These are phyloP conservation scores for Pestalotiopsis sp. DNA, from an alignment of 2,329 filamentous ascomycete genomes.

Conservation along the genomic window DNA sequence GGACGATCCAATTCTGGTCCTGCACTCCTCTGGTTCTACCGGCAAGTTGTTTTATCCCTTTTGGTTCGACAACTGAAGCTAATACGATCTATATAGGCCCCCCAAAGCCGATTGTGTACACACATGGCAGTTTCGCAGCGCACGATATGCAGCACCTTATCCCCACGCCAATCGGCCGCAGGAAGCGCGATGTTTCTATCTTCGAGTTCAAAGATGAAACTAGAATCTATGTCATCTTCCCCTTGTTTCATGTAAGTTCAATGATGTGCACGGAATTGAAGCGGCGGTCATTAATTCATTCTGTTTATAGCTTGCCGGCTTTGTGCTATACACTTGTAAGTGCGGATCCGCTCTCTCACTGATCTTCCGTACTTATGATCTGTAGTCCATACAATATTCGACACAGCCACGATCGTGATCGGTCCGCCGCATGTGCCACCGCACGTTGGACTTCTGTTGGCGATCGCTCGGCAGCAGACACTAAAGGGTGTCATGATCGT, in stretches of 20 bases:
- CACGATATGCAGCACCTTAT: conserved; percentile 14
- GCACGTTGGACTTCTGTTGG: neutral
- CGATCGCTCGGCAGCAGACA: neutral
- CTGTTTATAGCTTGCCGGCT: neutral
- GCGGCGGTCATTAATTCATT: neutral
- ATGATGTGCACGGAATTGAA: neutral
- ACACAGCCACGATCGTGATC: neutral
- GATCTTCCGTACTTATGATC: neutral
- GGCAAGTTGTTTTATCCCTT: conserved; percentile 14
- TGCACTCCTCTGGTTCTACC: conserved; percentile 31
- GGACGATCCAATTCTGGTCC: conserved; percentile 22
- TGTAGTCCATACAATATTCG: neutral
- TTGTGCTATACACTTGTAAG: neutral
- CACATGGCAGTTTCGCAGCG: conserved; percentile 10
- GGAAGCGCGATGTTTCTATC: neutral
- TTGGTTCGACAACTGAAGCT: neutral
- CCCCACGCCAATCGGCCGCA: conserved; percentile 1
- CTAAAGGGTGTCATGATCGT: neutral
- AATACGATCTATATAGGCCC: conserved; percentile 8
- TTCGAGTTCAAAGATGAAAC: conserved; percentile 16
- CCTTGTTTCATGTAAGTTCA: conserved; percentile 25
- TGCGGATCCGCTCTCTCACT: neutral
- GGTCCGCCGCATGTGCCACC: neutral
- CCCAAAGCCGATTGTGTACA: conserved; percentile 16
- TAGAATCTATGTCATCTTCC: conserved; percentile 22